These are phyloP conservation scores for Sporormia fimetaria DNA, from an alignment of 495 filamentous ascomycete genomes.

Conservation along the genomic window DNA sequence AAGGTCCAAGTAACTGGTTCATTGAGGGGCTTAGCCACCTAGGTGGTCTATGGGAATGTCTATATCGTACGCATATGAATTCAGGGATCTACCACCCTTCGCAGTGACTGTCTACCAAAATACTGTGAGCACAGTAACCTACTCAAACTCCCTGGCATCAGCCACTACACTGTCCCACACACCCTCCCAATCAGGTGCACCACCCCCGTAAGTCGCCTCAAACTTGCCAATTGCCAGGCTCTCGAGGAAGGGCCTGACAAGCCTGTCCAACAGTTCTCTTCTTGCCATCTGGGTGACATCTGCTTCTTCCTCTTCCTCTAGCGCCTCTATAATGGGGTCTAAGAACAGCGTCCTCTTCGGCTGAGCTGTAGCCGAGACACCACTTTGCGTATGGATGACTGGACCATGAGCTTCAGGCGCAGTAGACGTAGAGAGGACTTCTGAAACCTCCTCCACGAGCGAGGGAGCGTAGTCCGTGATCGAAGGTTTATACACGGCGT, in stretches of 20 bases:
- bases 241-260: slow-evolving; percentile 80
- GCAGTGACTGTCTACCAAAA: no score
- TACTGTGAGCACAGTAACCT: no score
- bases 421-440: slow-evolving; percentile 51
- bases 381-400: not conserved
- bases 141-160: slow-evolving; percentile 16
- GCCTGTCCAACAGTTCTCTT: slow-evolving; percentile 35
- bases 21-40: no score
- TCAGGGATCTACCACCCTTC: no score
- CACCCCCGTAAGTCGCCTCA: slow-evolving; percentile 84
- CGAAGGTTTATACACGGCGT: slow-evolving; percentile 81
- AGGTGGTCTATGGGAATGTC: no score
- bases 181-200: slow-evolving; percentile 46
- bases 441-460: slow-evolving; percentile 75
- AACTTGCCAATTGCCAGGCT: slow-evolving; percentile 85
- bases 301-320: slow-evolving; percentile 24
- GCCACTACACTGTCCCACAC: slow-evolving; percentile 14
- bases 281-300: slow-evolving; percentile 29
- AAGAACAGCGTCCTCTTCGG: slow-evolving; percentile 14
- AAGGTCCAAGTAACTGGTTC: no score
- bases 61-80: no score
- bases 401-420: not conserved
- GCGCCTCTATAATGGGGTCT: slow-evolving; percentile 12
- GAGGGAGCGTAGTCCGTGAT: slow-evolving; percentile 55
- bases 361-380: slow-evolving; percentile 7